These are phyloP conservation scores for Zoysia pacifica DNA, from an alignment of 176 grass and related monocot species.

Conservation along the genomic window DNA sequence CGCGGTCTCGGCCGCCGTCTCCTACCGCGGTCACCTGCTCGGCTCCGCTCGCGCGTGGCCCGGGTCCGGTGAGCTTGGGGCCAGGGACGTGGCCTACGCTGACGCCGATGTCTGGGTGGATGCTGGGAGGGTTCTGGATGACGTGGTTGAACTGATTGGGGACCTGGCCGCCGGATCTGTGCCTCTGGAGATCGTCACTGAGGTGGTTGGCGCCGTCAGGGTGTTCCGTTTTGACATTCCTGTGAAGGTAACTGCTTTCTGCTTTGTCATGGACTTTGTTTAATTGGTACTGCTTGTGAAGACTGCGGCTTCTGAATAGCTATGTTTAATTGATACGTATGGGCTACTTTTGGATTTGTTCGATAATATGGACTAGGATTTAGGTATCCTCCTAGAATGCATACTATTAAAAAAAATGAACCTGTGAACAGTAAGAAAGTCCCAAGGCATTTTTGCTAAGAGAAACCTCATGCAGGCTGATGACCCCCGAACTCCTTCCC, in stretches of 20 bases:
- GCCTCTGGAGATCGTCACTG: slow-evolving; percentile 53
- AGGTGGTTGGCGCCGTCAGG: slow-evolving; percentile 36
- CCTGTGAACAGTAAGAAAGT: no score
- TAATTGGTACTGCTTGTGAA: background rate
- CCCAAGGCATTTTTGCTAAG: no score
- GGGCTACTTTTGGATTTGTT: background rate
- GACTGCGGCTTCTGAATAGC: background rate
- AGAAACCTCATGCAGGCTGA: no score
- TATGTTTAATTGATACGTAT: no score
- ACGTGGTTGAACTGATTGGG: slow-evolving; percentile 46
- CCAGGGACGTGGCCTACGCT: slow-evolving; percentile 14
- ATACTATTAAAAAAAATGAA: background rate
- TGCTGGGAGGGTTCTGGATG: slow-evolving; percentile 44
- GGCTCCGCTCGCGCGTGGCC: slow-evolving; percentile 34
- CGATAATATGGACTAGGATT: background rate
- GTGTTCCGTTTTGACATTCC: slow-evolving; percentile 44
- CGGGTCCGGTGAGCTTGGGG: slow-evolving; percentile 31
- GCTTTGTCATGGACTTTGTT: background rate
- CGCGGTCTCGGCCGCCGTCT: slow-evolving; percentile 45
- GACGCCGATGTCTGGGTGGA: slow-evolving; percentile 53
- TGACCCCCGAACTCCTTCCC: no score
- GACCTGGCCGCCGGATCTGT: slow-evolving; percentile 46
- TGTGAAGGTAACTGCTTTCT: slow-evolving; percentile 40
- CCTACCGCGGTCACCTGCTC: slow-evolving; percentile 51
- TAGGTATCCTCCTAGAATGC: background rate